Evolutionary conservation across 148 eudicot genomes (phyloP), one percentile per base, ranked within the genome.

Genomic region (Gaultheria prostrata): DNA sequence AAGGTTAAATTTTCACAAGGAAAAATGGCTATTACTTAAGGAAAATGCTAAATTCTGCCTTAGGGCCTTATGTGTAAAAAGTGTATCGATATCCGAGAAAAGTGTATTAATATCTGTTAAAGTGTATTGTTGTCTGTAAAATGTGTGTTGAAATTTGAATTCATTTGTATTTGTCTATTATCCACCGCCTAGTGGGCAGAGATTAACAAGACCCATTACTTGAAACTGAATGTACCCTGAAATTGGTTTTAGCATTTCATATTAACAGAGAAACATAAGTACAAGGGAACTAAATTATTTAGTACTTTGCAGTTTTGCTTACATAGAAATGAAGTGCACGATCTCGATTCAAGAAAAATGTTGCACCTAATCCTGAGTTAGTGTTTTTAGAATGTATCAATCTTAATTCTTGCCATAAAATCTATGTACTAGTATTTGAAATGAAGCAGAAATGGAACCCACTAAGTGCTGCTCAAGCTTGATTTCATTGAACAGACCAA

Each of bases 401-500:
- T 56, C 8, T 18, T 20, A 18, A 18, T 56, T 56, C n/a, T 56
- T 56, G 21, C n/a, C 61, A 18, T 56, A 56, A 56, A 56, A 56
- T 56, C 1, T 18, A 59, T 59, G n/a, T 21, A 2, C 65, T 59
- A n/a, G n/a, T n/a, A 8, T 30, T 69, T 28, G 39, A 69, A 30
- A 28, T 28, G 39, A 69, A 69, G 73, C 33, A 69, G 17, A 69
- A 69, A 30, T 15, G 20, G 1, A 69, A 69, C 10, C 5, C 73
- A 13, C 73, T 1, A 18, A 30, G 4, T 15, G 48, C 76, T 72
- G 76, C n/a, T 39, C 49, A 39, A 72, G 74, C 21, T 33, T 72
- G 76, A 72, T 72, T 72, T 72, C 76, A 72, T 72, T 72, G 76
- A 72, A 33, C 46, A 18, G 24, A 72, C 18, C 49, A 72, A 72